These are phyloP conservation scores for Sporobolomyces pararoseus DNA, from an alignment of 768 basidiomycete species.

Conservation along the genomic window DNA sequence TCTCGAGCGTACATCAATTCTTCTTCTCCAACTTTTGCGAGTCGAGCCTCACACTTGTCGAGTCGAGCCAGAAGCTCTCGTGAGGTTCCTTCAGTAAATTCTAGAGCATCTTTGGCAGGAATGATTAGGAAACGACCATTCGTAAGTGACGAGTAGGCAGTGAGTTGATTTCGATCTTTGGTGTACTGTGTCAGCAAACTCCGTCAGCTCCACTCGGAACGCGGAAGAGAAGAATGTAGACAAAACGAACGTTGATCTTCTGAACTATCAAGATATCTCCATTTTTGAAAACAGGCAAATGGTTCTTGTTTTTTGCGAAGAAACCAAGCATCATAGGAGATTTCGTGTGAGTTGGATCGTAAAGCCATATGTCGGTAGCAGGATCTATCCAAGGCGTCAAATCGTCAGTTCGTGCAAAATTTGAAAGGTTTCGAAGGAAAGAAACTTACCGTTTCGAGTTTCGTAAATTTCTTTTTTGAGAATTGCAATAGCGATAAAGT, in stretches of 20 bases:
- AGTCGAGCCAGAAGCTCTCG: neutral
- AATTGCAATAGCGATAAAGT: conserved; percentile 15
- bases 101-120: neutral
- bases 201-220: too few species aligned
- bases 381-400: neutral
- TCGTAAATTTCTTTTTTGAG: neutral
- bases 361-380: neutral
- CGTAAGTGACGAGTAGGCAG: neutral
- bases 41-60: neutral
- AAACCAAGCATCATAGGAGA: neutral
- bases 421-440: neutral
- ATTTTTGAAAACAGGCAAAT: neutral
- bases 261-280: conserved; percentile 28
- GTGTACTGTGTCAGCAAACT: conserved; percentile 21
- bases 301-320: neutral
- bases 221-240: too few species aligned
- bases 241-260: conserved; percentile 14
- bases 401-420: neutral
- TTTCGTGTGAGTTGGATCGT: conserved; percentile 11
- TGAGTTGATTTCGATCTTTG: conserved; percentile 1
- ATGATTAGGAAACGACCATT: conserved; percentile 16
- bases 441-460: neutral
- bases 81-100: neutral
- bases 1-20: conserved; percentile 27
- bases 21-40: neutral